These are phyloP conservation scores for Cordia subcordata DNA, from an alignment of 257 asterid species.

Conservation along the genomic window DNA sequence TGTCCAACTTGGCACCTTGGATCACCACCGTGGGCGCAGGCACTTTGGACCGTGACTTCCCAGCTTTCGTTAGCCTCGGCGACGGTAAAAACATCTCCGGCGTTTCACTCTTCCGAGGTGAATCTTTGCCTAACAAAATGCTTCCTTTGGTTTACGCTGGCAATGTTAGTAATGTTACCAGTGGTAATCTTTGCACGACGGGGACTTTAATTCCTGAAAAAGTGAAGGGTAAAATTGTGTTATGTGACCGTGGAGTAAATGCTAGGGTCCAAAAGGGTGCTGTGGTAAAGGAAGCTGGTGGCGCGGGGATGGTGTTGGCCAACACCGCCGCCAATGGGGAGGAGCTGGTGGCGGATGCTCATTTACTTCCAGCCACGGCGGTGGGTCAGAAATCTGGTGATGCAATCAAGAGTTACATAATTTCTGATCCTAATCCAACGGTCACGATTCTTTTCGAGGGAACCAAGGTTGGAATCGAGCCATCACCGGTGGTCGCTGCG, in stretches of 20 bases:
- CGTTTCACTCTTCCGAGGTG: constrained; percentile 53
- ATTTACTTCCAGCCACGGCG: constrained; percentile 53
- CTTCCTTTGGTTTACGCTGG: constrained; percentile 77
- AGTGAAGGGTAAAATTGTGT: constrained; percentile 56
- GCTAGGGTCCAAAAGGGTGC: constrained; percentile 60
- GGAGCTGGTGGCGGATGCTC: constrained; percentile 78
- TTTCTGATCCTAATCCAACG: constrained; percentile 39
- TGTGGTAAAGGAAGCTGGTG: constrained; percentile 65
- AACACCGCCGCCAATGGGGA: constrained; percentile 71
- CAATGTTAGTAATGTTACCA: constrained; percentile 50
- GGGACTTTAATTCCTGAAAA: constrained; percentile 53
- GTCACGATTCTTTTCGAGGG: constrained; percentile 53
- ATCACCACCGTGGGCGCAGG: constrained; percentile 93
- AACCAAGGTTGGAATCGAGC: constrained; percentile 54
- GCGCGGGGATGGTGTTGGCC: constrained; percentile 54
- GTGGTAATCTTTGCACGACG: constrained; percentile 72
- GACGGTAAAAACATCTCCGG: constrained; percentile 67
- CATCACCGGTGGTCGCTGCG: constrained; percentile 73
- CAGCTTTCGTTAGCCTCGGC: constrained; percentile 75
- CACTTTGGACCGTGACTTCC: constrained; percentile 82
- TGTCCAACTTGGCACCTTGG: constrained; percentile 85
- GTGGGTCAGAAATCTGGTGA: constrained; percentile 55
- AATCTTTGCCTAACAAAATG: constrained; percentile 36
- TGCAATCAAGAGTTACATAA: constrained; percentile 29
- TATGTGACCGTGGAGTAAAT: constrained; percentile 65